These are phyloP conservation scores for Silene latifolia DNA, from an alignment of 148 eudicot genomes.

Conservation along the genomic window DNA sequence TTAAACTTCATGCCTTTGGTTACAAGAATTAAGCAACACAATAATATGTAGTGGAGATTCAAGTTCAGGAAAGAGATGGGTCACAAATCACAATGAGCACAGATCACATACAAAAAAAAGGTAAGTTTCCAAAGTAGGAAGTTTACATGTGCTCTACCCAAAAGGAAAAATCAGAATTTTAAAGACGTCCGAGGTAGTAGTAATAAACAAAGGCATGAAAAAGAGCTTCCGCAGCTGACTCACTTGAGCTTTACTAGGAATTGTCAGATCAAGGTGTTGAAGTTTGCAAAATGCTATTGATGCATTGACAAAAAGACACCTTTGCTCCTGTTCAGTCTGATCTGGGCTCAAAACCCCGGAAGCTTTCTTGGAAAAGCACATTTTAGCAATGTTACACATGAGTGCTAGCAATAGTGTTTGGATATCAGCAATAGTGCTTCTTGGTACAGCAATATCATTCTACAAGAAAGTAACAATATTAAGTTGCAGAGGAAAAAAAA, in stretches of 20 bases:
- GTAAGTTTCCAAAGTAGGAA: not conserved
- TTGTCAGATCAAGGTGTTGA: conserved; percentile 65
- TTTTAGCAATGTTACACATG: conserved; percentile 66
- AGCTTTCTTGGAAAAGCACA: conserved; percentile 55
- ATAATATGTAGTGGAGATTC: not conserved
- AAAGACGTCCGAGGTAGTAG: not conserved
- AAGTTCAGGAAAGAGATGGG: not conserved
- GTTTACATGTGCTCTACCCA: not conserved
- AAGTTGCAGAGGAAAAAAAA: conserved; percentile 20
- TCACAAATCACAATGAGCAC: not conserved
- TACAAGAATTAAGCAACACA: not conserved
- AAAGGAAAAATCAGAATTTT: not conserved
- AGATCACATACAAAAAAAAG: not conserved
- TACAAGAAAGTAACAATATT: conserved; percentile 36
- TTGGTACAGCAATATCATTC: conserved; percentile 39
- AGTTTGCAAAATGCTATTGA: conserved; percentile 83
- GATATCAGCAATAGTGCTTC: conserved; percentile 56
- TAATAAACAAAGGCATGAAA: conserved; percentile 5
- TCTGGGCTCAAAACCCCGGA: conserved; percentile 43
- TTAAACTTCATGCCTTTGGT: not conserved
- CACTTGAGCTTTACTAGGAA: conserved; percentile 76
- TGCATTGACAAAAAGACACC: conserved; percentile 69
- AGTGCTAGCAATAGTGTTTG: conserved; percentile 65
- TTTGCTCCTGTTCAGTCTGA: conserved; percentile 55
- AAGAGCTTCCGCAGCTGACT: conserved; percentile 25